Evolutionary conservation across 2,329 filamentous ascomycete species (phyloP).

Genomic region (Trichoderma oligosporum): DNA sequence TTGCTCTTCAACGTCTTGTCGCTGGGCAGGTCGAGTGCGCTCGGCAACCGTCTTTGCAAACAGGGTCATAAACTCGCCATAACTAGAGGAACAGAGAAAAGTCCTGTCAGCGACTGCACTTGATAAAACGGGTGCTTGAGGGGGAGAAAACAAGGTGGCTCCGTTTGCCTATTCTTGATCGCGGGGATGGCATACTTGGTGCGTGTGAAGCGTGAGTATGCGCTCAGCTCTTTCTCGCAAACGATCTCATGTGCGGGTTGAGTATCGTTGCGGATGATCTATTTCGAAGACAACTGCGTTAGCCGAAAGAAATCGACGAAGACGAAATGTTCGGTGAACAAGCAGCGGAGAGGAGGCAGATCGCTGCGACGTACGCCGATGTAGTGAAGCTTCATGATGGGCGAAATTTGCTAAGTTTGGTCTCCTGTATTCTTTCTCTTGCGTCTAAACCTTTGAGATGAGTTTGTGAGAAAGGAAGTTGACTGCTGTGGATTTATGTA

Average conservation of each 20-base stretch:
- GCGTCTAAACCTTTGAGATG: not conserved
- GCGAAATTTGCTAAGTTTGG: not conserved
- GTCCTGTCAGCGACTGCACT: not conserved
- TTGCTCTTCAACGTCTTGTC: conserved; percentile 82
- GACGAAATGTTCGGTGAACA: not conserved
- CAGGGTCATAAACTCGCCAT: conserved; percentile 71
- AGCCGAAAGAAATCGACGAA: not conserved
- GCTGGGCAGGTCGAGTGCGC: conserved; percentile 72
- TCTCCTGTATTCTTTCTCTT: not conserved
- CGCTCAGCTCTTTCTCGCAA: conserved; percentile 71
- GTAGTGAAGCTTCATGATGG: conserved; percentile 79
- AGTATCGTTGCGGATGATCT: conserved; percentile 78
- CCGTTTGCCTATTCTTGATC: not conserved
- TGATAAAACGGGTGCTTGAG: not conserved
- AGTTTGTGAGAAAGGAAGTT: not conserved
- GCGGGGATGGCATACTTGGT: conserved; percentile 50
- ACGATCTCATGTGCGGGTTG: conserved; percentile 74
- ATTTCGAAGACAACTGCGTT: conserved; percentile 19
- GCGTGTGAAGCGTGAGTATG: conserved; percentile 76
- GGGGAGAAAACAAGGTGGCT: too few species aligned
- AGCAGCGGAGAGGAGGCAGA: conserved; percentile 15
- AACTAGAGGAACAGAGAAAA: conserved; percentile 26
- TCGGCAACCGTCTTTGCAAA: conserved; percentile 87
- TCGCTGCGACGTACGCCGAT: conserved; percentile 63
- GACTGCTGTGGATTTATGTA: not conserved